Base-by-base conservation (phyloP, 2,329 filamentous ascomycete species). In the Aschersonia sp. region DNA sequence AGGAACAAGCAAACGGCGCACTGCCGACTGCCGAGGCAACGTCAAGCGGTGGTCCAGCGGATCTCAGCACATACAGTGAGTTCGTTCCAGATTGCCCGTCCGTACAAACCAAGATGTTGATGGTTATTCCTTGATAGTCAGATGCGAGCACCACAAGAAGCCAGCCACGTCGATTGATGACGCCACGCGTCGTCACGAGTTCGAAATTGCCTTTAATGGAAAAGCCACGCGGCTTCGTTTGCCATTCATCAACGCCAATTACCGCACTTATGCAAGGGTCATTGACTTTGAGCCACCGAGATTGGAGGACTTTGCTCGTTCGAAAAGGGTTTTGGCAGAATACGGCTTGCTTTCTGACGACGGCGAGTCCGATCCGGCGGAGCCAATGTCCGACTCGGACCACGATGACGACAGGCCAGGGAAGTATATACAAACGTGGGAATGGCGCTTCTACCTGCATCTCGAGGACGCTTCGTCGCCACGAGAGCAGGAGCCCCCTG, bases 401-500 rank as follows among this genome's bases (percentile, higher is more conserved):
- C 55, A 46, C 11, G 52, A 50, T 22, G 40, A n/a, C 40, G 40
- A 11, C 11, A 22, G n/a, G 11, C 9, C 10, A 7, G 10, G 14
- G 4, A 37, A 6, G 9, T 12, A 29, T 32, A 30, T 45, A 2
- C 48, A 53, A 10, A 57, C 61, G 6, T 95, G 87, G 84, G 80
- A 92, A 61, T 95, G 89, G 89, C 74, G 77, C 11, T 95, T 95
- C 62, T 77, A 76, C 29, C 71, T 97, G 30, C 71, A 84, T 10
- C 75, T 95, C 1, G 84, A 94, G 62, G 85, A 89, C 53, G 79
- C 76, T 66, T 5, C 60, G 51, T 56, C 42, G 40, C 14, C 40
- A 37, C 10, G 52, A 54, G 32, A 48, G 30, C 49, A 55, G 29
- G 58, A 48, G 54, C 57, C 61, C 11, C 22, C 22, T 22, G 22